Conservation (phyloP, 2,329 filamentous ascomycete genomes). For the Parafenestella ontariensis region DNA sequence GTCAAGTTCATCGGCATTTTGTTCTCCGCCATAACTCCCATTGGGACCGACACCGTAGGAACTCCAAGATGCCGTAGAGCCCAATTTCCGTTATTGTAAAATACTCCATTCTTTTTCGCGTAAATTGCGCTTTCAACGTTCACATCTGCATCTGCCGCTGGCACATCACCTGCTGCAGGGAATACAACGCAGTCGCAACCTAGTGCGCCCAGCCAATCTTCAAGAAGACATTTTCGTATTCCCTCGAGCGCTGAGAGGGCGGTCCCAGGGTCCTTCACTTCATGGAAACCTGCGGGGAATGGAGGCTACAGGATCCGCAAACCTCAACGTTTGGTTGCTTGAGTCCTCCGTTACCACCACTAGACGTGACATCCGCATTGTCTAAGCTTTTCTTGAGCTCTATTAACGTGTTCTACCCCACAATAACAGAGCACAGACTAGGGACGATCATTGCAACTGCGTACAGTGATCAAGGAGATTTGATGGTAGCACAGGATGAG, state of each 20-base stretch:
- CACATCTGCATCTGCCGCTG: conserved; percentile 43
- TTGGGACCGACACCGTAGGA: conserved; percentile 60
- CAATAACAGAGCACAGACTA: not conserved
- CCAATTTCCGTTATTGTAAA: conserved; percentile 61
- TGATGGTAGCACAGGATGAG: not conserved
- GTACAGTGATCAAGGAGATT: not conserved
- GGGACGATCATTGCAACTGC: not conserved
- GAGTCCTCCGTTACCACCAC: not conserved
- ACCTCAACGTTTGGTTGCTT: not conserved
- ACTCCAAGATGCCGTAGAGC: conserved; percentile 61
- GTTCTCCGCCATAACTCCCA: conserved; percentile 56
- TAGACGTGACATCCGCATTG: not conserved
- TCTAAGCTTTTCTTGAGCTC: not conserved
- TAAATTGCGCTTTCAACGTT: not conserved
- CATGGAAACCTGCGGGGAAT: not conserved
- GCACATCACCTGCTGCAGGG: conserved; percentile 58
- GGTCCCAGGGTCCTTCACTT: no score
- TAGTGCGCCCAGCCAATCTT: conserved; percentile 53
- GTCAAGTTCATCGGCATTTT: conserved; percentile 61
- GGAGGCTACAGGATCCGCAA: not conserved
- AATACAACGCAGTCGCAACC: conserved; percentile 55
- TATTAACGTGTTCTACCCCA: not conserved
- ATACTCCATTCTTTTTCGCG: conserved; percentile 55
- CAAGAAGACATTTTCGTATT: conserved; percentile 52
- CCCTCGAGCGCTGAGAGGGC: conserved; percentile 45